Percentiles rank a stretch among this genome's conserved stretches.
Conservation (phyloP, 148 eudicot genomes). For the Diospyros kaki region DNA sequence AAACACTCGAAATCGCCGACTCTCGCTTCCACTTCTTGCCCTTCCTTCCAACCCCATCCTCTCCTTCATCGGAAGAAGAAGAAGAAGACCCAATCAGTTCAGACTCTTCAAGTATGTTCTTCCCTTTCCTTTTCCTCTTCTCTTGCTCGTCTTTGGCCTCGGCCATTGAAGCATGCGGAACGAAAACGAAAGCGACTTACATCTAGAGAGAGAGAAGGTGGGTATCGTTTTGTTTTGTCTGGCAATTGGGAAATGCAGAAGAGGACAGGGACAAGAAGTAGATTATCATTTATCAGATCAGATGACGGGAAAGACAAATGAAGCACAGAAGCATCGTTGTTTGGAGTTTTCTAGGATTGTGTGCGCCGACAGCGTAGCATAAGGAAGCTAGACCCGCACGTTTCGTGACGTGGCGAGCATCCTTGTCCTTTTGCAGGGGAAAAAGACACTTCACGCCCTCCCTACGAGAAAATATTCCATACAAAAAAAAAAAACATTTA, state of each 20-base stretch:
- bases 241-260: not conserved
- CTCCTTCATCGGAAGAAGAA: not conserved
- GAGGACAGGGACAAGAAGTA: not conserved
- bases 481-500: no score
- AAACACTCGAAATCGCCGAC: not conserved
- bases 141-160: slow-evolving; percentile 2
- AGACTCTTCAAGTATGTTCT: slow-evolving; percentile 1
- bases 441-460: no score
- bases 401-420: not conserved
- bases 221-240: no score
- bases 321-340: no score
- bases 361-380: slow-evolving; percentile 2
- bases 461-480: no score
- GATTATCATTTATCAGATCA: not conserved
- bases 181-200: slow-evolving; percentile 5
- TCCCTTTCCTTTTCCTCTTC: not conserved
- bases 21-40: not conserved
- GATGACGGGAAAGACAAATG: no score
- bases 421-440: no score
- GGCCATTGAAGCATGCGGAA: not conserved
- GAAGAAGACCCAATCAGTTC: not conserved
- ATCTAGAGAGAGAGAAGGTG: not conserved
- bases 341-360: slow-evolving; percentile 9
- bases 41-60: not conserved
- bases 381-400: not conserved